phyloP scores from a whole-genome alignment of 306 rosid species.

The Prunus persica region Prunus_persica_NCBIv2 NC_034016.1:20288001-20288500 shows the following conservation, averaged over 20 bases:
- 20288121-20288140: conserved; percentile 86
- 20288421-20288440: not conserved
- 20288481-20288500: conserved; percentile 6
- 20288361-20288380: conserved; percentile 87
- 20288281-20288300: conserved; percentile 23
- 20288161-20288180: conserved; percentile 67
- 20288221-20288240: not conserved
- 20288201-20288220: conserved; percentile 15
- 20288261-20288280: conserved; percentile 3
- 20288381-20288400: conserved; percentile 5
- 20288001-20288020: not conserved
- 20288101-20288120: conserved; percentile 89
- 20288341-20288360: conserved; percentile 86
- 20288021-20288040: not conserved
- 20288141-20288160: conserved; percentile 53
- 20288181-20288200: conserved; percentile 29
- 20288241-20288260: not conserved
- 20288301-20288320: conserved; percentile 11
- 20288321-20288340: conserved; percentile 54
- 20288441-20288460: not conserved
- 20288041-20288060: not conserved
- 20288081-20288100: conserved; percentile 58
- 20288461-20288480: not conserved
- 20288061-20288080: not conserved
- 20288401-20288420: not conserved